Evolutionary conservation across 176 grass and related monocot genomes (phyloP).

Genomic region (Saccharum spontaneum): DNA sequence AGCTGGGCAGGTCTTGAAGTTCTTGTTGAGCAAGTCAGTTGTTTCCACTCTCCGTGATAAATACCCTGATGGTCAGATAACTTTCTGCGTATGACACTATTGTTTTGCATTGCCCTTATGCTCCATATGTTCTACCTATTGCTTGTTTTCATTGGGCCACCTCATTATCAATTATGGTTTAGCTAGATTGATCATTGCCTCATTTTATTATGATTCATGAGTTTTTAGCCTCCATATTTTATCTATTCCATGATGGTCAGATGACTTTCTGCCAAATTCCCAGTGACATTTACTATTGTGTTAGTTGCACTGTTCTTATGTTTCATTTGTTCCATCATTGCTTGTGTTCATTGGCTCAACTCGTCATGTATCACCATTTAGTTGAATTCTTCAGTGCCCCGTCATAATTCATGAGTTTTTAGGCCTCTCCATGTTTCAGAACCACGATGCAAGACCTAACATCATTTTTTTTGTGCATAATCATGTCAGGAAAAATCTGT

Average conservation of each 20-base stretch:
- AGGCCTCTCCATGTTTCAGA: background rate
- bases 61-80: slow-evolving; percentile 65
- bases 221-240: background rate
- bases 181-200: background rate
- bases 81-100: slow-evolving; percentile 13
- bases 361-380: background rate
- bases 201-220: background rate
- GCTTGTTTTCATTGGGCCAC: background rate
- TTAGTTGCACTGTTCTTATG: slow-evolving; percentile 16
- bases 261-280: slow-evolving; percentile 20
- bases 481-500: background rate
- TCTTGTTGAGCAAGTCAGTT: slow-evolving; percentile 72
- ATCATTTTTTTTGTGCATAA: background rate
- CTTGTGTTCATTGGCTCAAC: background rate
- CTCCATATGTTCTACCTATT: background rate
- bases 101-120: background rate
- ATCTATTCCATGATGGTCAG: slow-evolving; percentile 55
- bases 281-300: slow-evolving; percentile 4
- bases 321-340: background rate
- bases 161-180: background rate
- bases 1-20: slow-evolving; percentile 69
- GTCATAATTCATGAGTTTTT: background rate
- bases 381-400: slow-evolving; percentile 3
- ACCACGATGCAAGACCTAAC: slow-evolving; percentile 13
- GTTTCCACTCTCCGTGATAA: slow-evolving; percentile 47